Base-by-base conservation (phyloP, 169 alveolate genomes). In the Eimeria sp. region DNA sequence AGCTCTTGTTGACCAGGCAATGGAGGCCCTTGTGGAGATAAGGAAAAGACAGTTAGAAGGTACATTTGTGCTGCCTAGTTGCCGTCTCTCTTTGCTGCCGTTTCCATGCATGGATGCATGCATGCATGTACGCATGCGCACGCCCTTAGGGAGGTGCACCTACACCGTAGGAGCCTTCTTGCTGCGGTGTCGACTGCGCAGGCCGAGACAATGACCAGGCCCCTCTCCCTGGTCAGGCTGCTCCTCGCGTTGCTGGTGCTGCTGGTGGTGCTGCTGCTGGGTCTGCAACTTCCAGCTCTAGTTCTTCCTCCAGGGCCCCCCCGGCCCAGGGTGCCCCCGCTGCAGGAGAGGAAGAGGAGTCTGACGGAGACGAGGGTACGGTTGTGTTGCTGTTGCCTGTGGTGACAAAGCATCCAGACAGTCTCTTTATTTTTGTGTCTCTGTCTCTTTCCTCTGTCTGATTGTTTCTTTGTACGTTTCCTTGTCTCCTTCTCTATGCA, bases 1-100 rank as follows among this genome's bases (percentile, higher is more conserved):
- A 63, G 97, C 98, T 90, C 92, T 98, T 20, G 97, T 98, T 49
- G 99, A 98, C 87, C 99, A 98, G 94, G 99, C 98, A 13, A 98
- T 98, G 47, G 97, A 99, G 45, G 97, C 97, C 76, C 97, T 98
- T 20, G 96, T 99, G 5, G 99, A 98, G 93, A 97, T 98, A 20
- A 97, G 98, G 61, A 97, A 98, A 45, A 72, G 99, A 40, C 99
- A 98, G 94, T 93, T 80, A 20, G 90, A 73, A 22, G 95, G 95
- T 90, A 16, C 27, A 51, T 65, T 30, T 25, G 40, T 51, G 58
- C 58, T 51, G 58, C 11, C 58, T 51, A 5, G 5, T 11, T 51
- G 58, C 58, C 11, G 58, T 51, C 58, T 51, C 58, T 51, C 45
- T 22, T 27, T 27, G 58, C 11, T 51, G 5, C 18, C 11, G 18